phyloP scores from a whole-genome alignment of 225 moss, liverwort and hornwort genomes.

The Polytrichum formosum region DNA sequence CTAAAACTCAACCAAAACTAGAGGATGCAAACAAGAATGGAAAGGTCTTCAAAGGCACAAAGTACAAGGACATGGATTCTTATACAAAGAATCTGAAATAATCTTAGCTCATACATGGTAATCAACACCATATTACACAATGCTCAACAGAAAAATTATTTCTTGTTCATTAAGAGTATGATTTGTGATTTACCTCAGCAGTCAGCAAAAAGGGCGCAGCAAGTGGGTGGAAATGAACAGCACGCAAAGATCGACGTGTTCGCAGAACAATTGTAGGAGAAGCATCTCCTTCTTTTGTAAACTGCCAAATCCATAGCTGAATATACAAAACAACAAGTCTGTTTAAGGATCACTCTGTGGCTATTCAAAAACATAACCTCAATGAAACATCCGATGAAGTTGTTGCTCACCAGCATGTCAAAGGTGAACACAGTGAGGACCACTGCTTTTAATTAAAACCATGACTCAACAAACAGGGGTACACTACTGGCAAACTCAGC shows the following conservation, averaged over 20 bases:
- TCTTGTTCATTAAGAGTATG: too few relatives aligned
- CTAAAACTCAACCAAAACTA: too few relatives aligned
- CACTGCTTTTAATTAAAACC: too few relatives aligned
- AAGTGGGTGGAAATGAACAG: slow-evolving; percentile 98
- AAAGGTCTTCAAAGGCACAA: too few relatives aligned
- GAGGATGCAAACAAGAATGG: too few relatives aligned
- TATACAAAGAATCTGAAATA: too few relatives aligned
- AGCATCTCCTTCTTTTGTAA: slow-evolving; percentile 75
- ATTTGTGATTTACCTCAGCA: slow-evolving; percentile 64
- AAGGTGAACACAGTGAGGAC: neutral
- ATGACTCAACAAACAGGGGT: too few relatives aligned
- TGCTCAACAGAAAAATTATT: too few relatives aligned
- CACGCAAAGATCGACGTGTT: slow-evolving; percentile 90
- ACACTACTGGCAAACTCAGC: neutral
- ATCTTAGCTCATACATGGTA: too few relatives aligned
- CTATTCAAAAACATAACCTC: neutral
- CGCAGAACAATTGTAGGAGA: slow-evolving; percentile 81
- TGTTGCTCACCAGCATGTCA: neutral
- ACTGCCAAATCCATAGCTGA: slow-evolving; percentile 99
- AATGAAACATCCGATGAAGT: neutral
- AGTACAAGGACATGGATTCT: too few relatives aligned
- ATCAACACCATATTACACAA: too few relatives aligned
- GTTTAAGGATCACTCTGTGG: neutral
- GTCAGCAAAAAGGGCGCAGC: slow-evolving; percentile 96
- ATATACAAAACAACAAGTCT: slow-evolving; percentile 3